These are phyloP conservation scores for Lepidopterella palustris DNA, from an alignment of 495 filamentous ascomycete genomes.

Conservation along the genomic window DNA sequence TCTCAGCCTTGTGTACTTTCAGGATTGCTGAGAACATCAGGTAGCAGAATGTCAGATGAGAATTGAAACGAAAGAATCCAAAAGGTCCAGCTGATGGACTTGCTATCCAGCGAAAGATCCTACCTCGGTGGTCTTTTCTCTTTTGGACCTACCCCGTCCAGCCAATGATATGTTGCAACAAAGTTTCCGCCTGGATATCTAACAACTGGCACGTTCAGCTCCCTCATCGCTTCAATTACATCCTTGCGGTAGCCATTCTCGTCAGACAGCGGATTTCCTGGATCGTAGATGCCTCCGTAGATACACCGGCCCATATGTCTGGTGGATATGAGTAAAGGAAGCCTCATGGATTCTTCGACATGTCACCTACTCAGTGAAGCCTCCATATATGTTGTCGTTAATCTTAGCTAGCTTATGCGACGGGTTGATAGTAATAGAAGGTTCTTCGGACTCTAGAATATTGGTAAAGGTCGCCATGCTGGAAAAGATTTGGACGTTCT, in stretches of 20 bases:
- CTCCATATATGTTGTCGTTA: conserved; percentile 66
- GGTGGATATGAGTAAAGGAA: conserved; percentile 3
- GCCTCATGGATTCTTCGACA: not conserved
- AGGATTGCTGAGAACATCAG: too few species aligned
- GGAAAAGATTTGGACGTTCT: not conserved
- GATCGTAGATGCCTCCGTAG: conserved; percentile 79
- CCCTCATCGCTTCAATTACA: conserved; percentile 61
- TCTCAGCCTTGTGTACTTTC: too few species aligned
- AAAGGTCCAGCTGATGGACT: too few species aligned
- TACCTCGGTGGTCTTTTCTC: conserved; percentile 55
- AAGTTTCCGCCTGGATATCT: conserved; percentile 79
- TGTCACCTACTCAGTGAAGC: conserved; percentile 60
- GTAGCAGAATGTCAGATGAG: too few species aligned
- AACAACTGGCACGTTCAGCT: conserved; percentile 65
- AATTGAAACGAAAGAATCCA: too few species aligned
- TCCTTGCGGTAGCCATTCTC: conserved; percentile 69
- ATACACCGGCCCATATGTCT: conserved; percentile 82
- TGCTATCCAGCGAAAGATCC: too few species aligned
- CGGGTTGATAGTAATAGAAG: conserved; percentile 56
- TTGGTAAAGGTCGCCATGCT: conserved; percentile 65
- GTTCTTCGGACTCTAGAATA: conserved; percentile 49
- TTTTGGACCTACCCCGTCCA: conserved; percentile 67
- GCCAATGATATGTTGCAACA: conserved; percentile 76
- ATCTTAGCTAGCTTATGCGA: conserved; percentile 58
- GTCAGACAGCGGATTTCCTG: conserved; percentile 61